Base-by-base conservation (phyloP, 2,329 filamentous ascomycete genomes). In the Corynespora cassiicola region DNA sequence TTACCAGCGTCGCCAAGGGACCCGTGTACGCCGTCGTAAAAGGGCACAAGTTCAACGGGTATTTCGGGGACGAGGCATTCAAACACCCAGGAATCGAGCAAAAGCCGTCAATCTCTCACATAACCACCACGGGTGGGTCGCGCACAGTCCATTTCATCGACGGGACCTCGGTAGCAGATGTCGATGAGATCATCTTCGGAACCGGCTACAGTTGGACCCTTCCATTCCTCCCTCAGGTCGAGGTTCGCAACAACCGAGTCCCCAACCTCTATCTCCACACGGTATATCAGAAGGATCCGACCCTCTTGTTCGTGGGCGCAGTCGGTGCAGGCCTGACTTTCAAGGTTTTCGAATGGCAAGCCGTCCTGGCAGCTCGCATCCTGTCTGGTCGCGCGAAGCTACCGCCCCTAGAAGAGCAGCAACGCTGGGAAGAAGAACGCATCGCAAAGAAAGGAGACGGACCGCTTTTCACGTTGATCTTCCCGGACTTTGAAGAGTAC, bases 271-370 rank as follows among this genome's bases (percentile, higher is more conserved):
- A 81, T 50, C 77, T 81, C 51, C 81, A 84, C 51, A 66, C 83
- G 1, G 76, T 84, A 6, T 81, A 74, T 58, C 69, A 68, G 21
- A 50, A 72, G 12, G 81, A 85, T 45, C 77, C 80, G 0, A 77
- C 73, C 0, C 65, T 84, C 7, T 63, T 78, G 2, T 85, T 84
- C 51, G 70, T 84, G 2, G 82, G 81, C 17, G 82, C 81, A 4
- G 79, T 78, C 40, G 53, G 61, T 53, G 49, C 56, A 25, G 56
- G 57, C 4, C 42, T 87, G 18, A 87, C 84, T 0, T 87, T 87
- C 67, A 85, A 83, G 56, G 75, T 86, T 19, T 86, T 85, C 38
- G 84, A 86, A 64, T 86, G 81, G 80, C 83, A 86, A 54, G 81
- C 82, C 6, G 82, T 86, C 0, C 72, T 80, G 2, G 80, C 77